Evolutionary conservation across 140 eudicot species (phyloP).

Genomic region (Stevia rebaudiana): DNA sequence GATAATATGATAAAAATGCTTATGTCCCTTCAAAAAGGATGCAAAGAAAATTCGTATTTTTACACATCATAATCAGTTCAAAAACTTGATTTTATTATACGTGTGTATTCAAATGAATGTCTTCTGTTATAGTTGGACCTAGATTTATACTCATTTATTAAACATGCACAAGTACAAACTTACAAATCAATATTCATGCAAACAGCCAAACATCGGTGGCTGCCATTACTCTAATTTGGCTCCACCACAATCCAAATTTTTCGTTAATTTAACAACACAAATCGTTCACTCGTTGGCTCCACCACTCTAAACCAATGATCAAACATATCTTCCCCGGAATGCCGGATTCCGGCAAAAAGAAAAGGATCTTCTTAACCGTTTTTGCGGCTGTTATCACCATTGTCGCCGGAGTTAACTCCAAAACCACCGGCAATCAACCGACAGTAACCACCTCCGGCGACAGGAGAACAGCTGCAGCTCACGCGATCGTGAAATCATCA

Average conservation of each 20-base stretch:
- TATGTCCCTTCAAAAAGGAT: too few relatives aligned
- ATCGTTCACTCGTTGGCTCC: neutral
- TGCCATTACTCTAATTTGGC: neutral
- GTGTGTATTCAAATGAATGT: neutral
- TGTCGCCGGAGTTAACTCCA: conserved; percentile 31
- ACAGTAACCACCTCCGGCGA: neutral
- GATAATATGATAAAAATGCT: neutral
- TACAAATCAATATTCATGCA: neutral
- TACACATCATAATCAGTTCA: neutral
- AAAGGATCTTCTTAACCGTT: conserved; percentile 21
- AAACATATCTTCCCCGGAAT: neutral
- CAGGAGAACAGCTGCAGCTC: conserved; percentile 27
- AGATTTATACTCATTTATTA: neutral
- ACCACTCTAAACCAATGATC: neutral
- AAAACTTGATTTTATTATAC: neutral
- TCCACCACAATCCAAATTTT: neutral
- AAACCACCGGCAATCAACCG: neutral
- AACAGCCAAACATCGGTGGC: neutral
- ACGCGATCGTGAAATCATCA: conserved; percentile 38
- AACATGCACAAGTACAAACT: too few relatives aligned
- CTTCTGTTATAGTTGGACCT: neutral
- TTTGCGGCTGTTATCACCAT: conserved; percentile 32
- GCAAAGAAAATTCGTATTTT: too few relatives aligned
- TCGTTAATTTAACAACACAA: neutral
- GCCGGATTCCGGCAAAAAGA: conserved; percentile 22